Percentiles rank a stretch among this genome's conserved stretches.
Evolutionary conservation across 2,329 filamentous ascomycete genomes (phyloP).

Genomic region (Diaporthe longicolla): DNA sequence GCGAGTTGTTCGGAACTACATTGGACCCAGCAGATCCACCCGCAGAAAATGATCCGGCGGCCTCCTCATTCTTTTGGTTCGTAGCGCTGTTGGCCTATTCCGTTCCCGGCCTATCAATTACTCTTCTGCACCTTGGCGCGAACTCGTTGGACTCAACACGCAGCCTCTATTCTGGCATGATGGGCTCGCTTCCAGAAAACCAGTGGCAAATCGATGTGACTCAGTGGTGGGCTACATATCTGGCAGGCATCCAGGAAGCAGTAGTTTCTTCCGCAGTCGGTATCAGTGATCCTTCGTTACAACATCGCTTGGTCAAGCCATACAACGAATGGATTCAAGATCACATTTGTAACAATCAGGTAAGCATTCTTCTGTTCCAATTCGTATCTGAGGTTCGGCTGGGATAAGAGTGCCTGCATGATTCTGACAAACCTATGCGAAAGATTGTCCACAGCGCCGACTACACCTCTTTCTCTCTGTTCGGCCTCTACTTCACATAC

Average conservation of each 20-base stretch:
- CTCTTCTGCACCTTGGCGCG: not conserved
- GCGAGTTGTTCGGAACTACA: not conserved
- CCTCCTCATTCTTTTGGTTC: not conserved
- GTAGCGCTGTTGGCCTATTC: not conserved
- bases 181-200: conserved; percentile 31
- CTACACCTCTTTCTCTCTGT: conserved; percentile 48
- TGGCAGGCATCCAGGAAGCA: conserved; percentile 35
- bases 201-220: conserved; percentile 44
- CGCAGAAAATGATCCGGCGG: not conserved
- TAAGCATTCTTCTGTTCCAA: not conserved
- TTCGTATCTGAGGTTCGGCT: too few species aligned
- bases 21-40: not conserved
- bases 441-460: conserved; percentile 47
- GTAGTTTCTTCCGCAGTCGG: conserved; percentile 38
- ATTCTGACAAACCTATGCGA: not conserved
- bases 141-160: not conserved
- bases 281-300: not conserved
- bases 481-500: conserved; percentile 47
- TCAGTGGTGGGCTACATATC: conserved; percentile 37
- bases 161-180: not conserved
- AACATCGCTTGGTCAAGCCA: not conserved
- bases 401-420: not conserved
- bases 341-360: conserved; percentile 7
- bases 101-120: rapidly evolving
- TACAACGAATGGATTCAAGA: not conserved